Evolutionary conservation across 2,329 filamentous ascomycete genomes (phyloP).

Genomic region (Magnaporthiopsis poae): DNA sequence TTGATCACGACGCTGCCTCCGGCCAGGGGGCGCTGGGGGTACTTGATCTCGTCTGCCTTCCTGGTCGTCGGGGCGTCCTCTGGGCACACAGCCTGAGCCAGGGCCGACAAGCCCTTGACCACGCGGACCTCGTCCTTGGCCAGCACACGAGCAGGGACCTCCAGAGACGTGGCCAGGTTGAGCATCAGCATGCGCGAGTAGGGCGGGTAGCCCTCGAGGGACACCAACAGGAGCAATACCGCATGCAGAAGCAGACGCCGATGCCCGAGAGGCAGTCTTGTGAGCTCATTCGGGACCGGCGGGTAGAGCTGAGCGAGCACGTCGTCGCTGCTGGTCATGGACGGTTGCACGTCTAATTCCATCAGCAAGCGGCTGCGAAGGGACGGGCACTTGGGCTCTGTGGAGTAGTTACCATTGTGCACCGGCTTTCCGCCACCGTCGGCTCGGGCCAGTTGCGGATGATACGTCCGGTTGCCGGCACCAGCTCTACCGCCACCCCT

Average conservation of each 20-base stretch:
- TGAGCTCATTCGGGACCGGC: constrained; percentile 51
- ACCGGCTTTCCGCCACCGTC: neutral
- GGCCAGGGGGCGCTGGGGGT: constrained; percentile 44
- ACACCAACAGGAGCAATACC: constrained; percentile 62
- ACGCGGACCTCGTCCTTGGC: constrained; percentile 66
- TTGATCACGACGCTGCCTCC: constrained; percentile 35
- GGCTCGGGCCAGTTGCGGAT: neutral
- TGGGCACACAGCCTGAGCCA: constrained; percentile 56
- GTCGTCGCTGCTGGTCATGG: constrained; percentile 31
- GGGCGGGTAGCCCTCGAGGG: constrained; percentile 66
- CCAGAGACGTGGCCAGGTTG: constrained; percentile 59
- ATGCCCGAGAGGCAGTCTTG: constrained; percentile 48
- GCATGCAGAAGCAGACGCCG: constrained; percentile 61
- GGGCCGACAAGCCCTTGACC: constrained; percentile 62
- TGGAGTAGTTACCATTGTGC: constrained; percentile 3
- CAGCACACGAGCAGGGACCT: constrained; percentile 55
- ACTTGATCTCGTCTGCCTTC: constrained; percentile 54
- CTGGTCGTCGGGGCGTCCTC: constrained; percentile 52
- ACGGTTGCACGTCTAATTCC: neutral
- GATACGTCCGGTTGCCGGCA: neutral
- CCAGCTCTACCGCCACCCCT: constrained; percentile 8
- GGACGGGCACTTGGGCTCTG: constrained; percentile 1
- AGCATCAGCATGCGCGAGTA: constrained; percentile 64
- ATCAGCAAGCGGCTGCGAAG: neutral
- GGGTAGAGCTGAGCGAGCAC: constrained; percentile 42